Evolutionary conservation across 805 yeast genomes (phyloP).

Genomic region (Blastobotrys mokoenaii): DNA sequence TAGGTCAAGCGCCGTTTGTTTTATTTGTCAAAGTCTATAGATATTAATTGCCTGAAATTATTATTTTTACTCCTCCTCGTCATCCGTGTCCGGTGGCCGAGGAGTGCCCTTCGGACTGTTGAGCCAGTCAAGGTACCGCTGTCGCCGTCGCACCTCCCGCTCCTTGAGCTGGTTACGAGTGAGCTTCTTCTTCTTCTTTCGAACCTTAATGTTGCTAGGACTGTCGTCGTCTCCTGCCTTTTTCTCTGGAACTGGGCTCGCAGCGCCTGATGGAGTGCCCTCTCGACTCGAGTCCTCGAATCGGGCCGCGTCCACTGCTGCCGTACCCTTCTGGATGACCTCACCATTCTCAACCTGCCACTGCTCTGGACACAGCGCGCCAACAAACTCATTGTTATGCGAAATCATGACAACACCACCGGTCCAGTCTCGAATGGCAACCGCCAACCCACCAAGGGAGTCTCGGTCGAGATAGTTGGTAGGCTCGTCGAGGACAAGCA

Average conservation of each 20-base stretch:
- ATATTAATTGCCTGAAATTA: neutral
- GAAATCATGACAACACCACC: constrained; percentile 99
- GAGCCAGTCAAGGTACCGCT: constrained; percentile 91
- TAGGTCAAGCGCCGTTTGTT: neutral
- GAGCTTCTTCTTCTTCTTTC: constrained; percentile 89
- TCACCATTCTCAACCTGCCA: constrained; percentile 94
- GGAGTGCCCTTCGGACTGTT: constrained; percentile 97
- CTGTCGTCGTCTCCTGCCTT: constrained; percentile 66
- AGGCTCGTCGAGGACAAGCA: constrained; percentile 94
- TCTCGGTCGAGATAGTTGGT: constrained; percentile 97
- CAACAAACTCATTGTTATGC: constrained; percentile 93
- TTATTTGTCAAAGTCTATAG: neutral
- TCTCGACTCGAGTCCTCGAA: constrained; percentile 61
- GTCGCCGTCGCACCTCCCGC: constrained; percentile 87
- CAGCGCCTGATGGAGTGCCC: constrained; percentile 41
- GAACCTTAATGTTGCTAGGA: constrained; percentile 92
- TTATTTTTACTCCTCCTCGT: constrained; percentile 50
- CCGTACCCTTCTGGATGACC: constrained; percentile 75
- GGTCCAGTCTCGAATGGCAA: constrained; percentile 95
- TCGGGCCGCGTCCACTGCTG: constrained; percentile 63
- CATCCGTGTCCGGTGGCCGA: constrained; percentile 87
- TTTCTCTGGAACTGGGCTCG: constrained; percentile 39
- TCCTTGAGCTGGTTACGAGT: constrained; percentile 92
- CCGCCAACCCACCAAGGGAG: constrained; percentile 93
- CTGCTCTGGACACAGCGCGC: constrained; percentile 96